Evolutionary conservation across 2,329 filamentous ascomycete species (phyloP).

Genomic region (Ascochyta lentis): DNA sequence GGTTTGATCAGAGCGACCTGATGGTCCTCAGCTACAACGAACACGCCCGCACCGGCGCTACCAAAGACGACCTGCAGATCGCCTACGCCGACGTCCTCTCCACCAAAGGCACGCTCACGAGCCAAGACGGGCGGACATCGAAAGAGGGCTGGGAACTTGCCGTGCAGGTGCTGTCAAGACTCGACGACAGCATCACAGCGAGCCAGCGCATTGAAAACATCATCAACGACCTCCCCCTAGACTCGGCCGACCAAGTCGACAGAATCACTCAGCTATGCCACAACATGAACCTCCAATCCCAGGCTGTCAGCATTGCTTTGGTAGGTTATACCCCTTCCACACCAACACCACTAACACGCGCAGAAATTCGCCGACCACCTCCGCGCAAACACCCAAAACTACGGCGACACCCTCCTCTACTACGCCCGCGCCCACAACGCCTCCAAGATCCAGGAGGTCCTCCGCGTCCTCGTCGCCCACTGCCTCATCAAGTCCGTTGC

Average conservation of each 20-base stretch:
- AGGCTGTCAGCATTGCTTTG: conserved; percentile 82
- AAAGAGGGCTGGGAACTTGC: conserved; percentile 87
- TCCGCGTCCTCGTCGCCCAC: conserved; percentile 85
- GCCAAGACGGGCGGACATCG: conserved; percentile 37
- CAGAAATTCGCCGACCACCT: conserved; percentile 85
- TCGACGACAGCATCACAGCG: conserved; percentile 75
- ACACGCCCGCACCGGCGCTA: conserved; percentile 53
- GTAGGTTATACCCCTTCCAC: conserved; percentile 58
- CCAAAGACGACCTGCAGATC: conserved; percentile 80
- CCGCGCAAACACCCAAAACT: conserved; percentile 73
- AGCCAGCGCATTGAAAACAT: conserved; percentile 77
- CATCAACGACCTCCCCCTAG: conserved; percentile 74
- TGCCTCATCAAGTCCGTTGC: conserved; percentile 84
- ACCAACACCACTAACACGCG: conserved; percentile 24
- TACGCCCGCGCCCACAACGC: conserved; percentile 84
- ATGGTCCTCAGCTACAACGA: conserved; percentile 74
- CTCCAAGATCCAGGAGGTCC: conserved; percentile 80
- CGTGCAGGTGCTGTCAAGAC: conserved; percentile 79
- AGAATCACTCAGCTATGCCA: conserved; percentile 81
- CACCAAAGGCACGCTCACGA: conserved; percentile 52
- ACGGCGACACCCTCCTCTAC: conserved; percentile 87
- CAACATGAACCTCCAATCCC: conserved; percentile 76
- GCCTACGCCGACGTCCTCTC: conserved; percentile 74
- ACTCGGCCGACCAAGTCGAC: conserved; percentile 75
- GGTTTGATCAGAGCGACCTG: conserved; percentile 82